Base-by-base conservation (phyloP, 352 stramenopile species). In the Blastocystis sp. region DNA sequence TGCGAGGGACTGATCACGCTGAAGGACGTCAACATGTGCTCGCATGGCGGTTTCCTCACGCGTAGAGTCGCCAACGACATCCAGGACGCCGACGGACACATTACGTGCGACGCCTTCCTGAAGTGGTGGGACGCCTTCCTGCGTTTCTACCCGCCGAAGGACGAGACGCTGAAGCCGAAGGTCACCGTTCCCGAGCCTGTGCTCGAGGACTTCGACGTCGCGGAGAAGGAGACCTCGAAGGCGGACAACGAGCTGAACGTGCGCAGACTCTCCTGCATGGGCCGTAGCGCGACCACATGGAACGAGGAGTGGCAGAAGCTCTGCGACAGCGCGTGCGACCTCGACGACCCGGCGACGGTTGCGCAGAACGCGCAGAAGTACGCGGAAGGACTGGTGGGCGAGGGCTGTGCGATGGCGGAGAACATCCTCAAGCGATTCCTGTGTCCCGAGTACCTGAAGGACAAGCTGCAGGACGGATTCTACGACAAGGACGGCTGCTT, bases 301-400 rank as follows among this genome's bases (percentile, higher is more conserved):
- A 81, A 81, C 40, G 69, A 81, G 18, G 21, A 42, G 9, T 81
- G 69, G 69, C 69, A 81, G 69, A 65, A 64, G 9, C 27, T 81
- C 0, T 81, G 69, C 53, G 69, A 81, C 42, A n/a, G 21, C 1
- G 46, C 29, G 2, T 49, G 44, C 24, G 48, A 42, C 27, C n/a
- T 42, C n/a, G 27, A 51, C 29, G 32, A 81, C 42, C n/a, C n/a
- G 18, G 16, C 21, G 21, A 56, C 42, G 36, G 4, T 75, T 4
- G 29, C 34, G 36, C n/a, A 61, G 7, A 32, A 27, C 11, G 48
- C 69, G 32, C 11, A 40, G 21, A 1, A 64, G n/a, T 81, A 81
- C 53, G 53, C 42, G 2, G 48, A 64, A 21, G 29, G 29, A 0
- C 29, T 81, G 49, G 36, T 48, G 48, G 63, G 24, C 18, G 46